Conservation (phyloP, 805 yeast species). For the Kuraishia capsulata region DNA sequence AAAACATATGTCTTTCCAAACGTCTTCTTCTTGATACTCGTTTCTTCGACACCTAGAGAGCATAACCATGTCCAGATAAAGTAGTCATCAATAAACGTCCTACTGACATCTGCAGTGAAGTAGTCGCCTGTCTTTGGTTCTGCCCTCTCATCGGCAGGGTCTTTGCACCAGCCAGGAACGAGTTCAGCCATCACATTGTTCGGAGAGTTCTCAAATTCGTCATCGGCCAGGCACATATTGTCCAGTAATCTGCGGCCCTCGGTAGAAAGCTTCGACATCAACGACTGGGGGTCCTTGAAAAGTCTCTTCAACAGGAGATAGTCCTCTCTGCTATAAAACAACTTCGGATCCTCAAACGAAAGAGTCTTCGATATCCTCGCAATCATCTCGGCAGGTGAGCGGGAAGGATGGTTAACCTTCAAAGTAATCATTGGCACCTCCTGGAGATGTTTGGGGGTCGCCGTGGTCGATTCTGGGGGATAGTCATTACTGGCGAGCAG, state of each 20-base stretch:
- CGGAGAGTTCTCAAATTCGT: conserved; percentile 29
- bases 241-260: conserved; percentile 59
- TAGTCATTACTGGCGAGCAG: conserved; percentile 57
- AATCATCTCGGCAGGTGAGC: conserved; percentile 49
- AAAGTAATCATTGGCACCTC: conserved; percentile 27
- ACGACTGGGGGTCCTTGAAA: conserved; percentile 48
- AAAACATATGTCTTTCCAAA: conserved; percentile 80
- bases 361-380: conserved; percentile 49
- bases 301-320: conserved; percentile 64
- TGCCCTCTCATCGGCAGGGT: conserved; percentile 10
- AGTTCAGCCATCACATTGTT: conserved; percentile 17
- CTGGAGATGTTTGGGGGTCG: conserved; percentile 13
- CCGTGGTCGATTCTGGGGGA: conserved; percentile 52
- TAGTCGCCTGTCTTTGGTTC: conserved; percentile 13
- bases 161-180: conserved; percentile 25
- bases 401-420: conserved; percentile 31
- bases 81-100: conserved; percentile 75
- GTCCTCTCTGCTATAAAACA: conserved; percentile 70
- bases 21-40: conserved; percentile 48
- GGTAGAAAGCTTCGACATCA: conserved; percentile 56
- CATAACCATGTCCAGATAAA: conserved; percentile 91
- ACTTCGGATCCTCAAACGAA: conserved; percentile 59
- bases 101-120: conserved; percentile 38
- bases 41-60: conserved; percentile 65
- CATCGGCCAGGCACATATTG: conserved; percentile 23